Evolutionary conservation across 164 flowering plant species (phyloP).

Genomic region (Litsea cubeba): DNA sequence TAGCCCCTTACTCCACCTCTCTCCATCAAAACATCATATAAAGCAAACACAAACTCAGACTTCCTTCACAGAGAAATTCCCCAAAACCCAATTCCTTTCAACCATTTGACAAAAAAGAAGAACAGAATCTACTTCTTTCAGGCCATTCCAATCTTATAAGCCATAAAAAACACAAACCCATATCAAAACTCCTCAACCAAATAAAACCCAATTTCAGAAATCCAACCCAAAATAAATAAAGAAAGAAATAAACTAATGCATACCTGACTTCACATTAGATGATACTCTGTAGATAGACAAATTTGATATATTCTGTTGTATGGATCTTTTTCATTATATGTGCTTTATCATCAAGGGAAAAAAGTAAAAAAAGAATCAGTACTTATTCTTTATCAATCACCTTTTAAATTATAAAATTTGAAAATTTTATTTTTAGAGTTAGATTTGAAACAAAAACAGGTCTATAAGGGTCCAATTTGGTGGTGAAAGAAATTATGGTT

Average conservation of each 20-base stretch:
- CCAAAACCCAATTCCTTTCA: background rate
- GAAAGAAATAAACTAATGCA: slow-evolving; percentile 46
- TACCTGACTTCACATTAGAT: slow-evolving; percentile 18
- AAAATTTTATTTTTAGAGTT: too few species aligned
- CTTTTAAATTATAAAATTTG: too few species aligned
- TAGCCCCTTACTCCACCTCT: too few species aligned
- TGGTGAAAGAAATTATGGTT: too few species aligned
- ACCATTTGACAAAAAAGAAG: background rate
- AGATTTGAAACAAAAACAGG: too few species aligned
- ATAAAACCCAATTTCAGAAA: background rate
- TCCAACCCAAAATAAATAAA: background rate
- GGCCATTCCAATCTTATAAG: background rate
- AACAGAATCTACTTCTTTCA: background rate
- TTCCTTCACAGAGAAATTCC: background rate
- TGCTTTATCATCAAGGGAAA: too few species aligned
- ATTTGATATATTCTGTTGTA: too few species aligned
- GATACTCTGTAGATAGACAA: slow-evolving; percentile 17
- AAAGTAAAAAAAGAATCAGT: too few species aligned
- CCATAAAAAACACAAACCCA: background rate
- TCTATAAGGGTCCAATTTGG: too few species aligned
- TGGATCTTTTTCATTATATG: too few species aligned
- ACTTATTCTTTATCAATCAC: too few species aligned
- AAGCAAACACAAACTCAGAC: background rate
- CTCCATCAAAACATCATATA: too few species aligned
- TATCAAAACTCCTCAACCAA: background rate